A percentile compares a stretch with the other conserved stretches of the same genome.
phyloP scores from a whole-genome alignment of 2,329 filamentous ascomycete genomes.

The Claviceps sp. region DNA sequence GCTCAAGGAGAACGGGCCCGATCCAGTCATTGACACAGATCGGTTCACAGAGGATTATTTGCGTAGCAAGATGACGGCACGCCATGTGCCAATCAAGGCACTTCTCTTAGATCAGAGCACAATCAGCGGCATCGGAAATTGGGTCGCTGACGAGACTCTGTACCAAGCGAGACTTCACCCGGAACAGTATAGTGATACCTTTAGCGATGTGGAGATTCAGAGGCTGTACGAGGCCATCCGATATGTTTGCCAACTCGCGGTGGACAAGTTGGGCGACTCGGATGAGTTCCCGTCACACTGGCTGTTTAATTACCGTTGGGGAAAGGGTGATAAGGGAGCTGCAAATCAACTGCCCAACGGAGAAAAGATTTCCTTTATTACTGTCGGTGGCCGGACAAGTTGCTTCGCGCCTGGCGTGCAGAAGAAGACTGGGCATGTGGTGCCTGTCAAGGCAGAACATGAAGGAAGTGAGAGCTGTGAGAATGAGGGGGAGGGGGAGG shows the following conservation, averaged over 20 bases:
- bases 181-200: constrained; percentile 81
- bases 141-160: constrained; percentile 90
- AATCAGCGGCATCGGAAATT: constrained; percentile 90
- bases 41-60: constrained; percentile 67
- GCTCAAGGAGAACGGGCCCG: constrained; percentile 82
- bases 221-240: constrained; percentile 59
- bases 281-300: constrained; percentile 75
- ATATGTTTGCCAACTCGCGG: constrained; percentile 67
- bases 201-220: constrained; percentile 57
- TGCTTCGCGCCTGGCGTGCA: constrained; percentile 77
- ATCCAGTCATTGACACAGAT: constrained; percentile 74
- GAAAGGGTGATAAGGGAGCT: constrained; percentile 68
- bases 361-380: constrained; percentile 72
- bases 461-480: neutral
- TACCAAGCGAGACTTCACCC: constrained; percentile 84
- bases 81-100: constrained; percentile 80
- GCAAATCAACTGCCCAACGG: constrained; percentile 62
- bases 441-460: constrained; percentile 20
- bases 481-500: neutral
- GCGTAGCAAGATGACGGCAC: constrained; percentile 52
- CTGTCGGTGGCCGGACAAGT: constrained; percentile 81
- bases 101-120: constrained; percentile 76
- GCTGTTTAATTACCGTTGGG: constrained; percentile 82
- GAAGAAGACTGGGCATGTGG: constrained; percentile 52
- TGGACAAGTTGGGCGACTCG: constrained; percentile 68